These are phyloP conservation scores for Rhizophagus sp. DNA, from an alignment of 192 early-diverging fungal species.

Conservation along the genomic window DNA sequence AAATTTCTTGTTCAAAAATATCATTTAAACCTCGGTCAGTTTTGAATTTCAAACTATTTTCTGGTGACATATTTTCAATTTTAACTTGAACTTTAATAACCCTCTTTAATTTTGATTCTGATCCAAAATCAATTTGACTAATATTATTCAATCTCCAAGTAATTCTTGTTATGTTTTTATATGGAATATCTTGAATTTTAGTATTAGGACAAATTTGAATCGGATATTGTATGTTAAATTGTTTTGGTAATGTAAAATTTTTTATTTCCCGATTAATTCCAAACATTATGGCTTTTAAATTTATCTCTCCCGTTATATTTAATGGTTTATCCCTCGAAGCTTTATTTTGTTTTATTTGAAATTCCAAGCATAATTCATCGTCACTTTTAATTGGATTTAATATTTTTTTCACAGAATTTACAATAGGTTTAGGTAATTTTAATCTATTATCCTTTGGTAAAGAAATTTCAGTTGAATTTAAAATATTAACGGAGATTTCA, in stretches of 20 bases:
- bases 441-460: background rate
- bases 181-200: background rate
- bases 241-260: background rate
- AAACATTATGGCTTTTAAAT: background rate
- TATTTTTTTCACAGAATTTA: background rate
- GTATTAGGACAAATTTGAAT: background rate
- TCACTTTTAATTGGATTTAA: background rate
- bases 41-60: background rate
- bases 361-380: background rate
- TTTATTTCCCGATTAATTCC: background rate
- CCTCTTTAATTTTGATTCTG: background rate
- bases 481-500: background rate
- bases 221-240: background rate
- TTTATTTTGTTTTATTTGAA: background rate
- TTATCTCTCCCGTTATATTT: background rate
- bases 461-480: background rate
- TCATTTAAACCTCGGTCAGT: background rate
- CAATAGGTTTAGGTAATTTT: background rate
- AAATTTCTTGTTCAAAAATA: background rate
- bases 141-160: background rate
- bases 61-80: background rate
- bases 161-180: background rate
- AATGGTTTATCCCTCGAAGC: background rate
- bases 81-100: background rate
- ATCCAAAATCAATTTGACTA: background rate